Base-by-base conservation (phyloP, 441 rosid species). In the Hura crepitans region DNA sequence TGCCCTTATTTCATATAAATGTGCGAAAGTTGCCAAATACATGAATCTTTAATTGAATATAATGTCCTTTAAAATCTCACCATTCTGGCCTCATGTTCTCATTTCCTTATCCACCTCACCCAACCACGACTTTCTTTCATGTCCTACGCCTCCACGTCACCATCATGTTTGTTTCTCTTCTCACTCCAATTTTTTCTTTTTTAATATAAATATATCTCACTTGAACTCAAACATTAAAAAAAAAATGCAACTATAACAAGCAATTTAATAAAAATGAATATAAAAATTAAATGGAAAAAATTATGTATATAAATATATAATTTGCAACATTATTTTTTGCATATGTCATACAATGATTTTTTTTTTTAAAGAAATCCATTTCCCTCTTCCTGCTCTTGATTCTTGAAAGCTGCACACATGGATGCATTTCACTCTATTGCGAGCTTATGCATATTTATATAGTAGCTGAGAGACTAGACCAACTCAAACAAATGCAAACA, bases 11-110 rank as follows among this genome's bases (percentile, higher is more conserved):
- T 35, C 3, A 42, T 7, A 5, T 42, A 9, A 5, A 39, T 10
- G 1, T 42, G 1, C 4, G 8, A 39, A 39, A 39, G 1, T 39
- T 9, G 11, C 1, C 13, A 42, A 42, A 22, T 33, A 13, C 4
- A 54, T 37, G 31, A 33, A 22, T 31, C 46, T 12, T 50, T 33
- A 6, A 22, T 6, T 13, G 10, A 53, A 37, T 35, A 54, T 35
- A 54, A 67, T 67, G 62, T 53, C 37, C 25, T 55, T 51, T 37
- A 5, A 51, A 67, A 54, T 47, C 69, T 10, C 0, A 20, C 42
- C 45, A 49, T 65, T 49, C 18, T 66, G 70, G 47, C 59, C 51
- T 67, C 71, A 17, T 54, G 42, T 27, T 50, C 58, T 50, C 58
- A 31, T 30, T 65, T 45, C 25, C 0, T 45, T 15, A 17, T 15